Conservation (phyloP, 2,329 filamentous ascomycete genomes). For the Pezicula rhizophila region DNA sequence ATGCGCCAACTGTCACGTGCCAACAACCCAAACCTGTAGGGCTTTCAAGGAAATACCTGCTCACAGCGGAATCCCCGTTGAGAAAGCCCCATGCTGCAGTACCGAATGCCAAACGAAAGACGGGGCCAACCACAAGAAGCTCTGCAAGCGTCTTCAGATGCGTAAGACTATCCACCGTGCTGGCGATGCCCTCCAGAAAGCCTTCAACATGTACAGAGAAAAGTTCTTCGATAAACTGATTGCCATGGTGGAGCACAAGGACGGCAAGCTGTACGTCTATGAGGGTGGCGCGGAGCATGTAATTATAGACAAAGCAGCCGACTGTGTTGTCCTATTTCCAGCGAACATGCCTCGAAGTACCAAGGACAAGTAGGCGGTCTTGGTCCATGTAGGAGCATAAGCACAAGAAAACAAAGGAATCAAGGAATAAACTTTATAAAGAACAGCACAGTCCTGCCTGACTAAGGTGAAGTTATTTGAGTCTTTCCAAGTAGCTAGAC, state of each 20-base stretch:
- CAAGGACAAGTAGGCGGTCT: background rate
- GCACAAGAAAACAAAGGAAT: too few species aligned
- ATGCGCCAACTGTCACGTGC: background rate
- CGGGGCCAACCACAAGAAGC: constrained; percentile 1
- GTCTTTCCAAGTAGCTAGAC: too few species aligned
- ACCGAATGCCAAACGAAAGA: constrained; percentile 4
- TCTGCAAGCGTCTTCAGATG: background rate
- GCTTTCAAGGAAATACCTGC: constrained; percentile 3
- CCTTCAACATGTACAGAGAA: constrained; percentile 7
- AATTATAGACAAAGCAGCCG: background rate
- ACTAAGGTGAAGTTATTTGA: too few species aligned
- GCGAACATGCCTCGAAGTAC: background rate
- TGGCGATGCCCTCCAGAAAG: constrained; percentile 2
- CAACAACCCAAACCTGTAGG: background rate
- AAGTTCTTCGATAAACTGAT: constrained; percentile 4
- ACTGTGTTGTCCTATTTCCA: background rate
- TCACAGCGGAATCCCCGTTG: background rate
- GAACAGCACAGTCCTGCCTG: too few species aligned
- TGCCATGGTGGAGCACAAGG: constrained; percentile 1
- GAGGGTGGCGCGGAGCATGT: background rate
- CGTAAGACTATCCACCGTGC: constrained; percentile 2
- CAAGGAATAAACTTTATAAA: too few species aligned
- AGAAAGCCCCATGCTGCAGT: constrained; percentile 1
- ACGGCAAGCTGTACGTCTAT: background rate
- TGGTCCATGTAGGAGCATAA: too few species aligned